Conservation (phyloP, 805 yeast genomes). For the Blastobotrys terrestris region DNA sequence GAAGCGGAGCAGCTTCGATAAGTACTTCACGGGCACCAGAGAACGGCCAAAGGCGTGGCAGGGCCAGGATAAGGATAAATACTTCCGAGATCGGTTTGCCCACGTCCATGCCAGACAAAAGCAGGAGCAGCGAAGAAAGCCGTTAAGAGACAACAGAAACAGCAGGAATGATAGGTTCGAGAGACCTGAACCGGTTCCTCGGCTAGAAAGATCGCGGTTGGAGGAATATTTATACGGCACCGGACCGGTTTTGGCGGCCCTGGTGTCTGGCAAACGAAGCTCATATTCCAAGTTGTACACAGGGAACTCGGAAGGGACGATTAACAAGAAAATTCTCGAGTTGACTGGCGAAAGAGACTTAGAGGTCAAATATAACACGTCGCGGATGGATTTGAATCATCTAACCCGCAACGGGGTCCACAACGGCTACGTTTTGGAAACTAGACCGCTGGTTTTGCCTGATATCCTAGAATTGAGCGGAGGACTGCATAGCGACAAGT, state of each 20-base stretch:
- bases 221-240: conserved; percentile 73
- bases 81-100: conserved; percentile 56
- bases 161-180: conserved; percentile 8
- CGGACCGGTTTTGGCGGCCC: conserved; percentile 66
- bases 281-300: conserved; percentile 44
- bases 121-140: conserved; percentile 23
- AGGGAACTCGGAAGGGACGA: conserved; percentile 34
- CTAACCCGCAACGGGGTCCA: conserved; percentile 67
- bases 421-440: conserved; percentile 70
- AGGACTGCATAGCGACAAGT: conserved; percentile 14
- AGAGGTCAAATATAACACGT: conserved; percentile 31
- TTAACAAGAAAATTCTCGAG: conserved; percentile 38
- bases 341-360: conserved; percentile 43
- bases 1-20: conserved; percentile 32
- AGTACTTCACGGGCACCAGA: conserved; percentile 38
- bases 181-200: neutral
- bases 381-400: conserved; percentile 50
- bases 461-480: conserved; percentile 27
- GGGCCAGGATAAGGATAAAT: conserved; percentile 56
- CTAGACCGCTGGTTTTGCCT: conserved; percentile 44
- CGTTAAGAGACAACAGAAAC: conserved; percentile 19
- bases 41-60: conserved; percentile 57
- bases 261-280: conserved; percentile 48
- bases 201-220: conserved; percentile 17
- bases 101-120: conserved; percentile 55